These are phyloP conservation scores for Volvariella volvacea DNA, from an alignment of 1,284 basidiomycete species.

Conservation along the genomic window DNA sequence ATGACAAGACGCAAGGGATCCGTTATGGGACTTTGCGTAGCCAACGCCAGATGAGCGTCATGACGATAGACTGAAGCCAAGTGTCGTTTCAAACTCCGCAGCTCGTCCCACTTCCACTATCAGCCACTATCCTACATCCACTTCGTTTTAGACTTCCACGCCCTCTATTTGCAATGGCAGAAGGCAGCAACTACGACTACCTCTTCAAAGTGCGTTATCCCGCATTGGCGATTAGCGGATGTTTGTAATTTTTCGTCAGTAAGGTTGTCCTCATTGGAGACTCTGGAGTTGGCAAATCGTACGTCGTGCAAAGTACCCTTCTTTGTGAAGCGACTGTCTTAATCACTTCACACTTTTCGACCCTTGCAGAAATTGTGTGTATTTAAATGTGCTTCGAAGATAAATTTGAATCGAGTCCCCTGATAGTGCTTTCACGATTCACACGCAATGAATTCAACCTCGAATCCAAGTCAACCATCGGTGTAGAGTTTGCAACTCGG, in stretches of 20 bases:
- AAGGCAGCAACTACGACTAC: constrained; percentile 91
- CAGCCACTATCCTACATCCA: not conserved
- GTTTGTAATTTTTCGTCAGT: constrained; percentile 6
- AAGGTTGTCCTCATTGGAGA: constrained; percentile 98
- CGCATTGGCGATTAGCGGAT: not conserved
- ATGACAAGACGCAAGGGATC: no score
- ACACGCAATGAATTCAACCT: constrained; percentile 99
- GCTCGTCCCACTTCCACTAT: not conserved
- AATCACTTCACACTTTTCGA: no score
- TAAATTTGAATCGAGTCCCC: not conserved
- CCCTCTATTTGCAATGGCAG: constrained; percentile 70
- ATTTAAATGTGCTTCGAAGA: no score
- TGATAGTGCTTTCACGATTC: constrained; percentile 84
- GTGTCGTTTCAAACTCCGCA: not conserved
- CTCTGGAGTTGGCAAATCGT: constrained; percentile 98
- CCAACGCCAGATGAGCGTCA: no score
- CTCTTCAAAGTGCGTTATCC: constrained; percentile 81
- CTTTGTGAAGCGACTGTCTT: constrained; percentile 4
- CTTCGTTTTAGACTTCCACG: not conserved
- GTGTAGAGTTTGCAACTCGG: constrained; percentile 97
- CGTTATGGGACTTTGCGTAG: no score
- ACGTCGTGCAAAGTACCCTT: constrained; percentile 31
- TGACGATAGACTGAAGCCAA: no score
- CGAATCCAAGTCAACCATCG: constrained; percentile 98
- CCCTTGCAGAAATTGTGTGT: no score